Percentiles rank a stretch among this genome's conserved stretches.
Evolutionary conservation across 2,329 filamentous ascomycete genomes (phyloP).

Genomic region (Diaporthe longicolla): DNA sequence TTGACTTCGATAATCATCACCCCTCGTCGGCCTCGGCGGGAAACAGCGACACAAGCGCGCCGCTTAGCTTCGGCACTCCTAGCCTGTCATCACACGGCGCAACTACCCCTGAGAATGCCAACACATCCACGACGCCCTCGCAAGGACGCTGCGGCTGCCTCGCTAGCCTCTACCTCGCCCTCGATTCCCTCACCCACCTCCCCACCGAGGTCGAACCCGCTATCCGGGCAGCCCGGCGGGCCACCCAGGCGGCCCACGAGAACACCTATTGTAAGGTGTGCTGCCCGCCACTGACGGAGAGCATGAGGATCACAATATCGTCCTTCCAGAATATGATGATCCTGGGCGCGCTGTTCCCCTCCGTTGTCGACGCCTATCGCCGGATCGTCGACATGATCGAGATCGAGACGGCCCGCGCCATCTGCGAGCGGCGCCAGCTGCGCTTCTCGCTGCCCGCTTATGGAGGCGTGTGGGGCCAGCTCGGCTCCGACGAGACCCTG

Average conservation of each 20-base stretch:
- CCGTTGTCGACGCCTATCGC: conserved; percentile 70
- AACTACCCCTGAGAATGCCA: conserved; percentile 36
- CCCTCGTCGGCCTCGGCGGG: neutral
- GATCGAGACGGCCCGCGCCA: conserved; percentile 61
- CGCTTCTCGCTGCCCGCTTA: conserved; percentile 61
- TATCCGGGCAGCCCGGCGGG: conserved; percentile 63
- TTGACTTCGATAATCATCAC: conserved; percentile 22
- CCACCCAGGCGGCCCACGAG: conserved; percentile 64
- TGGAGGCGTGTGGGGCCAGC: conserved; percentile 63
- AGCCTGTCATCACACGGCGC: conserved; percentile 37
- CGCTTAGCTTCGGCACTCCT: conserved; percentile 27
- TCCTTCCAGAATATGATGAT: conserved; percentile 72
- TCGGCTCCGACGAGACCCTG: conserved; percentile 46
- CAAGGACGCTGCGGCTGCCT: conserved; percentile 61
- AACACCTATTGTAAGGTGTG: conserved; percentile 67
- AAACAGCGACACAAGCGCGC: neutral
- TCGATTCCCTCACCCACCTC: conserved; percentile 64
- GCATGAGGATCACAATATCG: conserved; percentile 57
- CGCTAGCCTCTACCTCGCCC: conserved; percentile 63
- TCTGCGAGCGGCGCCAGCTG: conserved; percentile 57
- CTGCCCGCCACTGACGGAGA: conserved; percentile 52
- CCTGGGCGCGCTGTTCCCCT: conserved; percentile 69
- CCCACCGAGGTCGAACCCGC: conserved; percentile 61
- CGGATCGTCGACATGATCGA: conserved; percentile 69
- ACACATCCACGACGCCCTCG: neutral